A percentile compares a stretch with the other conserved stretches of the same genome.
Evolutionary conservation across 306 rosid genomes (phyloP).

Genomic region (Rubus idaeus): DNA sequence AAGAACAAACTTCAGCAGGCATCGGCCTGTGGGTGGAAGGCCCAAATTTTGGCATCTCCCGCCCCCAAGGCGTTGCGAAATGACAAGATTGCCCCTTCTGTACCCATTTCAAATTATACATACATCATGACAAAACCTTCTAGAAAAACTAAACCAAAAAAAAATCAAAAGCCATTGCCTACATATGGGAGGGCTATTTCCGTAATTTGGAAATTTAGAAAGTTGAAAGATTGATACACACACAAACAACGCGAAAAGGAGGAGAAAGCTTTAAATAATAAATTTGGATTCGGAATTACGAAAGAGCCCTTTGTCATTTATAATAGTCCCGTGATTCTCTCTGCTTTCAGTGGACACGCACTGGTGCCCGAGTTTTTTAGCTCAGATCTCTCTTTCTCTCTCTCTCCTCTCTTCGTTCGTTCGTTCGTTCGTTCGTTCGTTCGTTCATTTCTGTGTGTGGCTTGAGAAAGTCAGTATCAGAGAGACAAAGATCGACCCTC

Average conservation of each 20-base stretch:
- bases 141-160: neutral
- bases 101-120: neutral
- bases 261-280: neutral
- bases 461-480: neutral
- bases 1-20: neutral
- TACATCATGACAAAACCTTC: neutral
- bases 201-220: neutral
- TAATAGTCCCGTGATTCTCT: slow-evolving; percentile 52
- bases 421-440: neutral
- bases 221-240: neutral
- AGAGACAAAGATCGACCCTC: neutral
- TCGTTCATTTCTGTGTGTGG: neutral
- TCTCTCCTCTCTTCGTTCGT: neutral
- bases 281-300: neutral
- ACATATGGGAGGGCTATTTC: neutral
- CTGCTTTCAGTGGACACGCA: slow-evolving; percentile 11
- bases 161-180: neutral
- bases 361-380: slow-evolving; percentile 7
- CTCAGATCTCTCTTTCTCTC: slow-evolving; percentile 31
- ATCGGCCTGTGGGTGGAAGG: slow-evolving; percentile 5
- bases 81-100: neutral
- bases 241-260: neutral
- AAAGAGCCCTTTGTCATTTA: slow-evolving; percentile 2
- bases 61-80: neutral
- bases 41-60: slow-evolving; percentile 18